Evolutionary conservation across 1,284 basidiomycete genomes (phyloP).

Genomic region (Microbotryomycetes sp.): DNA sequence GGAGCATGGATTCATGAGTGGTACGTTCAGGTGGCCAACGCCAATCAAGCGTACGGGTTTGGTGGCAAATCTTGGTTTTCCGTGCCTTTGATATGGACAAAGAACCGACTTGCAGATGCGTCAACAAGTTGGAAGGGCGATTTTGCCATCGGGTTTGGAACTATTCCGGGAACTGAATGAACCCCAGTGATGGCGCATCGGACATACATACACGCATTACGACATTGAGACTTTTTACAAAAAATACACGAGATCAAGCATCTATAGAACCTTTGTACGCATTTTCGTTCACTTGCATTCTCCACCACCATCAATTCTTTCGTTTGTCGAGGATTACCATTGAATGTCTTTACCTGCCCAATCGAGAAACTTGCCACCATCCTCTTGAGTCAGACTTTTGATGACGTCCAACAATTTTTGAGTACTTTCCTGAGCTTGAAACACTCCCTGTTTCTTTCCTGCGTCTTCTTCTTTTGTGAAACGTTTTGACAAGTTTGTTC

Average conservation of each 20-base stretch:
- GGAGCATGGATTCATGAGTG: neutral
- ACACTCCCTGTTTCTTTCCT: conserved; percentile 29
- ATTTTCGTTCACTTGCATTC: too few relatives aligned
- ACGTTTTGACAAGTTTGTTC: conserved; percentile 36
- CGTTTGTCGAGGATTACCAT: too few relatives aligned
- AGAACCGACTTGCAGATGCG: neutral
- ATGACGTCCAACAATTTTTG: conserved; percentile 56
- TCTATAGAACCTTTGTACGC: too few relatives aligned
- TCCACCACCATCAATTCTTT: too few relatives aligned
- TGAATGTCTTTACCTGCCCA: conserved; percentile 31
- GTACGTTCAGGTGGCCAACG: neutral
- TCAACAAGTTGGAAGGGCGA: neutral
- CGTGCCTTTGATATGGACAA: neutral
- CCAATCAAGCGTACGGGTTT: neutral
- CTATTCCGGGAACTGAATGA: neutral
- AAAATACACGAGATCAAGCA: too few relatives aligned
- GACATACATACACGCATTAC: too few relatives aligned
- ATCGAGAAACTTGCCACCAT: conserved; percentile 56
- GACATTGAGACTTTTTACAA: too few relatives aligned
- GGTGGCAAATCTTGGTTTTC: neutral
- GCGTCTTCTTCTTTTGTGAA: conserved; percentile 32
- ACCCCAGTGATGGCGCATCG: too few relatives aligned
- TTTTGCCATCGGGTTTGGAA: neutral
- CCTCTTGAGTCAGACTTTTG: conserved; percentile 44
- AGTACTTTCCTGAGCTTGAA: conserved; percentile 54